Percentiles rank a stretch among this genome's conserved stretches.
Evolutionary conservation across 2,329 filamentous ascomycete genomes (phyloP).

Genomic region (Parastagonospora nodorum): DNA sequence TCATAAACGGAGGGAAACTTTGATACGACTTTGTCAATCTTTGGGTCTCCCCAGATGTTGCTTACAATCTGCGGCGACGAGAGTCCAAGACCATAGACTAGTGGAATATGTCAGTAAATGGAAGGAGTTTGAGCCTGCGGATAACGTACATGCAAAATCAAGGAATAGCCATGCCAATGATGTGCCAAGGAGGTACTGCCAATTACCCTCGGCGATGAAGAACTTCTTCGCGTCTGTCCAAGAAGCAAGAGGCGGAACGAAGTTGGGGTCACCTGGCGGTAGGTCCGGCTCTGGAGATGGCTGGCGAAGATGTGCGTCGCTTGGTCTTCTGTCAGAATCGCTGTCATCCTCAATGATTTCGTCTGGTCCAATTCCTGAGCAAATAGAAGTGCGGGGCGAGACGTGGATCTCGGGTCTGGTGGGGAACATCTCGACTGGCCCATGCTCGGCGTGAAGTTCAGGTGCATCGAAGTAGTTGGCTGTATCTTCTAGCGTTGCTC

Average conservation of each 20-base stretch:
- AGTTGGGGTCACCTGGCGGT: conserved; percentile 50
- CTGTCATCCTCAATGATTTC: conserved; percentile 33
- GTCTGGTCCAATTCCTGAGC: conserved; percentile 33
- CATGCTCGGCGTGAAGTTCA: conserved; percentile 27
- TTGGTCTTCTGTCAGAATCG: conserved; percentile 25
- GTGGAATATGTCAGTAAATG: conserved; percentile 1
- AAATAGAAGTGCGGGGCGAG: conserved; percentile 22
- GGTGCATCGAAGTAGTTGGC: conserved; percentile 38
- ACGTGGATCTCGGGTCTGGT: conserved; percentile 7
- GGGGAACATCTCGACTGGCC: conserved; percentile 36
- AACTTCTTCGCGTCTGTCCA: conserved; percentile 38
- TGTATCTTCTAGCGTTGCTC: conserved; percentile 40
- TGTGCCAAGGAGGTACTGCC: conserved; percentile 45
- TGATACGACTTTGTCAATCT: conserved; percentile 6
- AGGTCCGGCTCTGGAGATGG: conserved; percentile 8
- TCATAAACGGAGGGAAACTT: conserved; percentile 23
- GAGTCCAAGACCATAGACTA: conserved; percentile 42
- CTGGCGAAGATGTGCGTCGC: conserved; percentile 10
- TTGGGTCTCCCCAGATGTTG: conserved; percentile 36
- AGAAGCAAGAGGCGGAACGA: conserved; percentile 48
- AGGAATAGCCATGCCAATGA: conserved; percentile 44
- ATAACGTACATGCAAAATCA: conserved; percentile 38
- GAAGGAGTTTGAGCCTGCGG: not conserved
- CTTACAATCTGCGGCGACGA: conserved; percentile 44
- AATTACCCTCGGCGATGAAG: conserved; percentile 44